A percentile compares a stretch with the other conserved stretches of the same genome.
phyloP scores from a whole-genome alignment of 2,329 filamentous ascomycete species.

The Colletotrichum incanum region DNA sequence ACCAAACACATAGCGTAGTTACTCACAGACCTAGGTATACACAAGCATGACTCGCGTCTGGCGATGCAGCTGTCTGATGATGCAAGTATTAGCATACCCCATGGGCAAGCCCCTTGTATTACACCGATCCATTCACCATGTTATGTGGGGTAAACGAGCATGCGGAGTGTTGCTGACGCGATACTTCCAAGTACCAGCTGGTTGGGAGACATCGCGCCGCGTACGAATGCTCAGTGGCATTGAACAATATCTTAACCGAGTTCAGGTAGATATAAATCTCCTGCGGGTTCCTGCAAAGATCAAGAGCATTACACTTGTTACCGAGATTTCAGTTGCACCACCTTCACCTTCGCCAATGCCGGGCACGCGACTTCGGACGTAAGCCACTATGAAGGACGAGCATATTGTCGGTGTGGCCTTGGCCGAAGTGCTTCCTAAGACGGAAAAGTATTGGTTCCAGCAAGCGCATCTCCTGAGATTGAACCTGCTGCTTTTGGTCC shows the following conservation, averaged over 20 bases:
- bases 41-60: conserved; percentile 26
- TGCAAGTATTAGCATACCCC: conserved; percentile 34
- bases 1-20: not conserved
- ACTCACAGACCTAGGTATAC: not conserved
- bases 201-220: conserved; percentile 11
- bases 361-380: conserved; percentile 19
- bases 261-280: conserved; percentile 28
- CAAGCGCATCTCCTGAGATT: conserved; percentile 59
- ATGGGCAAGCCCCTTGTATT: conserved; percentile 27
- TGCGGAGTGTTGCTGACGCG: conserved; percentile 22
- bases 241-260: not conserved
- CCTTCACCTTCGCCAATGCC: not conserved
- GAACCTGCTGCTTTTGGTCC: conserved; percentile 61
- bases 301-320: not conserved
- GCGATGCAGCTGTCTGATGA: conserved; percentile 21
- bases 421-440: conserved; percentile 55
- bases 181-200: conserved; percentile 15
- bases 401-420: conserved; percentile 50
- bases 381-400: conserved; percentile 36
- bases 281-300: conserved; percentile 8
- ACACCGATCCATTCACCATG: conserved; percentile 28
- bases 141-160: conserved; percentile 31
- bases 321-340: not conserved
- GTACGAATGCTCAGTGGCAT: not conserved
- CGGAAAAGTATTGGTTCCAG: conserved; percentile 60